Evolutionary conservation across 768 basidiomycete species (phyloP).

Genomic region (Tulasnella sp.): DNA sequence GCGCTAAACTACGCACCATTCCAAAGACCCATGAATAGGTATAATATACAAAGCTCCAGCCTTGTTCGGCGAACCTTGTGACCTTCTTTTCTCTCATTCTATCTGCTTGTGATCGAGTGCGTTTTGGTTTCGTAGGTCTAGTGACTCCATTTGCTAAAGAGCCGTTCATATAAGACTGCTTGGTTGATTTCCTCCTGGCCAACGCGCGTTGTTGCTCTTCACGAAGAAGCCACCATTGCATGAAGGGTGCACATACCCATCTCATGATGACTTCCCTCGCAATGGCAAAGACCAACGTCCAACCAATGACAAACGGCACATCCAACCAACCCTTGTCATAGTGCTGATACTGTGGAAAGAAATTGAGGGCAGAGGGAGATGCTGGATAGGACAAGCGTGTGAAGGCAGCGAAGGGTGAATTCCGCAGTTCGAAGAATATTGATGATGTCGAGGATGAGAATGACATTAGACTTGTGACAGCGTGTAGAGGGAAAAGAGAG

Average conservation of each 20-base stretch:
- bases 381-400: background rate
- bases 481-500: background rate
- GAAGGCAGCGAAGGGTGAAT: background rate
- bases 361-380: background rate
- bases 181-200: constrained; percentile 1
- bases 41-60: constrained; percentile 80
- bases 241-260: constrained; percentile 66
- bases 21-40: constrained; percentile 63
- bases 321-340: constrained; percentile 32
- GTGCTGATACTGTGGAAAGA: constrained; percentile 10
- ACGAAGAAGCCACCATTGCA: constrained; percentile 52
- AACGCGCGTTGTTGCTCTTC: constrained; percentile 25
- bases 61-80: constrained; percentile 87
- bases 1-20: constrained; percentile 72
- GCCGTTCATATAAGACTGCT: constrained; percentile 22
- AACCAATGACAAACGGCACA: constrained; percentile 63
- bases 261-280: constrained; percentile 68
- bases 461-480: background rate
- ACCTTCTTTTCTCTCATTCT: constrained; percentile 57
- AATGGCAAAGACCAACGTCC: constrained; percentile 76
- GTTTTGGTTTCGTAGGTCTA: background rate
- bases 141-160: constrained; percentile 25
- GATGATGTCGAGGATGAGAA: background rate
- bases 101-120: constrained; percentile 32
- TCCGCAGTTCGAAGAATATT: background rate